Evolutionary conservation across 176 grass and related monocot species (phyloP).

Genomic region (Raddia guianensis): DNA sequence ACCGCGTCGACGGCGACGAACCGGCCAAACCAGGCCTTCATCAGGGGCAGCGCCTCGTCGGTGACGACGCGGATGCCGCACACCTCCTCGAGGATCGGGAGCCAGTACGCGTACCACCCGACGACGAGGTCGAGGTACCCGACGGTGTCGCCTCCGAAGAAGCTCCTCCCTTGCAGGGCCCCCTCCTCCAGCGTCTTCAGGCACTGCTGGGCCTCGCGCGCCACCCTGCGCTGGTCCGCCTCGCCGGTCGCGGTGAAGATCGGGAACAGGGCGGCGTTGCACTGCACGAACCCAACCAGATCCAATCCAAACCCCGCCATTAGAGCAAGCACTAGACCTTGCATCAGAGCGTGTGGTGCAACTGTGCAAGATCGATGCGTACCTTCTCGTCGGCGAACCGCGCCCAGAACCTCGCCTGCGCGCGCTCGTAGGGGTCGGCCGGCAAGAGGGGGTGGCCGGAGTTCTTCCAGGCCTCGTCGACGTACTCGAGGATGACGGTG

Average conservation of each 20-base stretch:
- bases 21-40: slow-evolving; percentile 55
- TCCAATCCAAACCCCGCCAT: neutral
- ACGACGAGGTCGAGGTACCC: slow-evolving; percentile 56
- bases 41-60: slow-evolving; percentile 45
- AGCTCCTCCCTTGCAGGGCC: slow-evolving; percentile 52
- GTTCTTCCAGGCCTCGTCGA: slow-evolving; percentile 70
- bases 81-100: slow-evolving; percentile 52
- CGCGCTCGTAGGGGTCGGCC: slow-evolving; percentile 51
- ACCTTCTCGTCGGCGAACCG: slow-evolving; percentile 61
- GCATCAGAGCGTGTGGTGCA: neutral
- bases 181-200: slow-evolving; percentile 57
- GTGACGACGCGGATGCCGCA: slow-evolving; percentile 35
- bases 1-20: slow-evolving; percentile 53
- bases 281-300: slow-evolving; percentile 17
- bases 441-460: slow-evolving; percentile 62
- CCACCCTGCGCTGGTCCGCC: slow-evolving; percentile 30
- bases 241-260: slow-evolving; percentile 41
- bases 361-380: neutral
- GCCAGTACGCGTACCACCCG: slow-evolving; percentile 59
- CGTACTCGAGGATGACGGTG: slow-evolving; percentile 61
- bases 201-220: slow-evolving; percentile 47
- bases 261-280: slow-evolving; percentile 38
- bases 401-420: slow-evolving; percentile 65
- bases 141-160: slow-evolving; percentile 60
- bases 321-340: neutral